Percentiles rank a stretch among this genome's conserved stretches.
These are phyloP conservation scores for Candida tammaniensis DNA, from an alignment of 805 yeast species.

Conservation along the genomic window DNA sequence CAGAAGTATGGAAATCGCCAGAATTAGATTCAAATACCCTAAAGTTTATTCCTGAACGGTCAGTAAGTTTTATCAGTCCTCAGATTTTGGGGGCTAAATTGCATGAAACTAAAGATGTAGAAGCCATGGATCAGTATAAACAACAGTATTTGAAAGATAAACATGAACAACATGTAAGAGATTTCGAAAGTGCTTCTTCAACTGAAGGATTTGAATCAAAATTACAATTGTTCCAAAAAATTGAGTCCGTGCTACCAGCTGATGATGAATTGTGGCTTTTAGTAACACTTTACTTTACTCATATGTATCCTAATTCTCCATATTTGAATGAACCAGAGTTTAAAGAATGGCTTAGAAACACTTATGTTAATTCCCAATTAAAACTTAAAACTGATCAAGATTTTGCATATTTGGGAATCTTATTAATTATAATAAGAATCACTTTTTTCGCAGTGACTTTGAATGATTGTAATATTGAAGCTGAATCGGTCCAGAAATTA, in stretches of 20 bases:
- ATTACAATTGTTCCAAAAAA: neutral
- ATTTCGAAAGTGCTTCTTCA: neutral
- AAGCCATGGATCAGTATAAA: neutral
- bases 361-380: conserved; percentile 1
- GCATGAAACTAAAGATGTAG: neutral
- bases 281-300: conserved; percentile 27
- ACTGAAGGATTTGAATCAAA: neutral
- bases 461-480: neutral
- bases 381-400: conserved; percentile 27
- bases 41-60: no score
- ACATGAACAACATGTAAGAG: neutral
- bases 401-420: conserved; percentile 31
- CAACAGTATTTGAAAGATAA: neutral
- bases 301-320: conserved; percentile 47
- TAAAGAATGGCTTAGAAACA: conserved; percentile 4
- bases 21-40: no score
- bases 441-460: conserved; percentile 31
- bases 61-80: no score
- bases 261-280: conserved; percentile 2
- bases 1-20: conserved; percentile 2
- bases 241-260: conserved; percentile 4
- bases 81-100: no score
- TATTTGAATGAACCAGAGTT: conserved; percentile 39
- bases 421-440: conserved; percentile 31
- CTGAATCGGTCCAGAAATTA: conserved; percentile 20